phyloP scores from a whole-genome alignment of 2,329 filamentous ascomycete species.

The Pseudomassariella vexata region DNA sequence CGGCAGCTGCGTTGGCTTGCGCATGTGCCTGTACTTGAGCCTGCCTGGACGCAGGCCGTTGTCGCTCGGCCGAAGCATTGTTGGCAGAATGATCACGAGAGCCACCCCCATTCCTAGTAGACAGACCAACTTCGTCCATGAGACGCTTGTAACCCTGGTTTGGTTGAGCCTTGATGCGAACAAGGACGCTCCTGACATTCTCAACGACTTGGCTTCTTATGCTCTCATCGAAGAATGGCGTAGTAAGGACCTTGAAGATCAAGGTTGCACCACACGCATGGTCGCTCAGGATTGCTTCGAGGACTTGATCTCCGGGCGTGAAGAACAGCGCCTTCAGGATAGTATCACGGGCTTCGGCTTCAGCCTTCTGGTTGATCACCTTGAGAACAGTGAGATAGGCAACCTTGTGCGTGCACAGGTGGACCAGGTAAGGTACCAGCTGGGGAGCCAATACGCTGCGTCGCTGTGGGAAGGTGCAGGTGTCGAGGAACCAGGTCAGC shows the following conservation, averaged over 20 bases:
- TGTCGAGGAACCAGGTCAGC: slow-evolving; percentile 96
- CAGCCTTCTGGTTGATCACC: slow-evolving; percentile 95
- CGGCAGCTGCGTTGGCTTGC: slow-evolving; percentile 21
- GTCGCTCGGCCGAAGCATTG: slow-evolving; percentile 41
- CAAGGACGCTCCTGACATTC: slow-evolving; percentile 82
- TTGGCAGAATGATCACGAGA: slow-evolving; percentile 41
- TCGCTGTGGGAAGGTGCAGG: slow-evolving; percentile 89
- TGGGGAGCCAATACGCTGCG: slow-evolving; percentile 88
- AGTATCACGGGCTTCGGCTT: slow-evolving; percentile 83
- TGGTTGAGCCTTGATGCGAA: slow-evolving; percentile 87
- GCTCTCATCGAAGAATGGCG: slow-evolving; percentile 91
- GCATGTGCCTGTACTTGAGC: slow-evolving; percentile 22
- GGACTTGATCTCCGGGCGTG: slow-evolving; percentile 74
- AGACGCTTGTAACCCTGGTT: slow-evolving; percentile 95
- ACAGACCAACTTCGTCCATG: slow-evolving; percentile 97
- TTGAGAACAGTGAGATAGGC: slow-evolving; percentile 96
- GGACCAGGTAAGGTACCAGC: slow-evolving; percentile 86
- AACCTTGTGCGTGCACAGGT: slow-evolving; percentile 97
- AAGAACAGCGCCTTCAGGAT: slow-evolving; percentile 92
- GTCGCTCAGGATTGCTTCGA: slow-evolving; percentile 88
- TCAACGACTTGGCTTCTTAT: slow-evolving; percentile 85
- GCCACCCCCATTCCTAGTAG: slow-evolving; percentile 48
- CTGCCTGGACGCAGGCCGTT: slow-evolving; percentile 52
- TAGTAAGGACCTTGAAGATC: slow-evolving; percentile 98
- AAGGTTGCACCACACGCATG: slow-evolving; percentile 88